A percentile compares a stretch with the other conserved stretches of the same genome.
Conservation (phyloP, 139 green algal genomes). For the Pseudopediastrum boryanum region DNA sequence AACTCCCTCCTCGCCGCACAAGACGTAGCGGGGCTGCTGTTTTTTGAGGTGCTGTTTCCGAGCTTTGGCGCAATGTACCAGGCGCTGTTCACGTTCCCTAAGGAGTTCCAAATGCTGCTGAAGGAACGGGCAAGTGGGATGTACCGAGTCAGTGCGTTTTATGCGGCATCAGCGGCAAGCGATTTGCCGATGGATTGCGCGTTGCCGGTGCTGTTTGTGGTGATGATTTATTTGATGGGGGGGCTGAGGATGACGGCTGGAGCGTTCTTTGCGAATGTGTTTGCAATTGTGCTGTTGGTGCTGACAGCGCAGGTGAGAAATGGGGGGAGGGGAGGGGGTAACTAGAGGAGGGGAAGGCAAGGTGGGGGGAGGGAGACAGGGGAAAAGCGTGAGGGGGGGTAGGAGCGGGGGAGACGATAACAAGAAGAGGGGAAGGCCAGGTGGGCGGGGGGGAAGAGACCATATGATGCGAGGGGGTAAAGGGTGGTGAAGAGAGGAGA, state of each 20-base stretch:
- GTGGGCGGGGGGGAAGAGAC: too few species aligned
- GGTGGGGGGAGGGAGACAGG: too few species aligned
- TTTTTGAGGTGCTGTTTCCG: slow-evolving; percentile 68
- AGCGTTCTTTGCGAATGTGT: slow-evolving; percentile 49
- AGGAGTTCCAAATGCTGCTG: slow-evolving; percentile 59
- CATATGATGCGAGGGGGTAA: too few species aligned
- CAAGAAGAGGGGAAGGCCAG: too few species aligned
- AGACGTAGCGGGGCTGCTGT: slow-evolving; percentile 62
- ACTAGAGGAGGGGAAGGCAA: too few species aligned
- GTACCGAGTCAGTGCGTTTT: slow-evolving; percentile 89
- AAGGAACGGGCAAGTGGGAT: slow-evolving; percentile 75
- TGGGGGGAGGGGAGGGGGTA: too few species aligned
- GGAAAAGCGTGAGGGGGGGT: too few species aligned
- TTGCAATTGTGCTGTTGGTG: not conserved
- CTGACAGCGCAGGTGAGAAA: not conserved
- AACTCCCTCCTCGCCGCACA: slow-evolving; percentile 31
- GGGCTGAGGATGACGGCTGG: slow-evolving; percentile 48
- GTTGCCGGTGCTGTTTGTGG: slow-evolving; percentile 60
- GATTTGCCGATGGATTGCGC: slow-evolving; percentile 83
- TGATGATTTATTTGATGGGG: slow-evolving; percentile 71
- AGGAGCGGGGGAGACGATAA: too few species aligned
- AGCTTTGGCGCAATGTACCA: slow-evolving; percentile 54
- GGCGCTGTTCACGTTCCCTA: slow-evolving; percentile 65
- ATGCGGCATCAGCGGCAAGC: slow-evolving; percentile 64
- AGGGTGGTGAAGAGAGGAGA: too few species aligned